Evolutionary conservation across 106 monocot genomes (phyloP).

Genomic region (Dendrobium nobile): DNA sequence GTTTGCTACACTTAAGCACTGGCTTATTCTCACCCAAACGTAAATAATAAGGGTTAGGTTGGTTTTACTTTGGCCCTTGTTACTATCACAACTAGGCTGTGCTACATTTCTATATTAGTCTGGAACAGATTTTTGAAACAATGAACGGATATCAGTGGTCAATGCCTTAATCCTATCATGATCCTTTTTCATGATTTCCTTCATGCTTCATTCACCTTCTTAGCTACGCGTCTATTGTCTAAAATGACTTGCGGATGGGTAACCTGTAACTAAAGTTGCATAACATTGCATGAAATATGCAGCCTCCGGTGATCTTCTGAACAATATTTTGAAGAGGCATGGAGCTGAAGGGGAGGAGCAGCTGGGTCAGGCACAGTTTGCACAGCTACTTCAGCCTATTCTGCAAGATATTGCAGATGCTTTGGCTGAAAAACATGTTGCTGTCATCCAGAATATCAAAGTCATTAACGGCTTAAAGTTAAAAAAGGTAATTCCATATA

Average conservation of each 20-base stretch:
- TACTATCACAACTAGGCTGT: not conserved
- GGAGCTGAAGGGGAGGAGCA: conserved; percentile 45
- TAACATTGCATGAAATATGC: conserved; percentile 2
- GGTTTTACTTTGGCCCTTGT: not conserved
- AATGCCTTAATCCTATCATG: not conserved
- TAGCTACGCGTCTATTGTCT: not conserved
- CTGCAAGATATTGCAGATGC: conserved; percentile 56
- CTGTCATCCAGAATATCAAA: conserved; percentile 29
- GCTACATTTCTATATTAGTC: not conserved
- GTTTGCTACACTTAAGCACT: too few species aligned
- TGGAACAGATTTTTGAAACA: not conserved
- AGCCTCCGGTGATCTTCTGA: conserved; percentile 37
- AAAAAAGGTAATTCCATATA: conserved; percentile 25
- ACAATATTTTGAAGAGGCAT: conserved; percentile 37
- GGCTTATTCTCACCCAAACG: too few species aligned
- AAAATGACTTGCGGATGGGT: not conserved
- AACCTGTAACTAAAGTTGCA: not conserved
- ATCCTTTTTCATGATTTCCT: not conserved
- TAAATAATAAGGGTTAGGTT: not conserved
- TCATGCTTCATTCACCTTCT: not conserved
- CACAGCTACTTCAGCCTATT: conserved; percentile 45
- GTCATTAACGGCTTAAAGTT: conserved; percentile 44
- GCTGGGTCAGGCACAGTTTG: conserved; percentile 58
- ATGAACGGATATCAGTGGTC: not conserved
- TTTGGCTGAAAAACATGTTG: conserved; percentile 34